Base-by-base conservation (phyloP, 495 filamentous ascomycete species). In the Usnea hakonensis region DNA sequence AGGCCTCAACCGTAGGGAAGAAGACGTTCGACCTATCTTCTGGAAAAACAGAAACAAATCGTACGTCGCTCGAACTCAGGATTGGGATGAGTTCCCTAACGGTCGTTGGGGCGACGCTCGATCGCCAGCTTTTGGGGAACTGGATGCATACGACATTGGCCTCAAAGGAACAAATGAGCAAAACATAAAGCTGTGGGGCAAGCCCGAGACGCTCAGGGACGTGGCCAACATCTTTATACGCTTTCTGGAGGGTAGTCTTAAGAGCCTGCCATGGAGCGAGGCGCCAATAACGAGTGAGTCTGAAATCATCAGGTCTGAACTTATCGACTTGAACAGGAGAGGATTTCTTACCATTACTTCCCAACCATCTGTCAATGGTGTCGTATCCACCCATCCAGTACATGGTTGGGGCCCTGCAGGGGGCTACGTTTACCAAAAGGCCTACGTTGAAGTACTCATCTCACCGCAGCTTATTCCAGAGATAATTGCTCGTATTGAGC, bases 1-100 rank as follows among this genome's bases (percentile, higher is more conserved):
- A 46, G 92, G 85, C 55, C 80, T 95, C 57, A 91, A 90, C 37
- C 87, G 95, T 30, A 82, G 92, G 63, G 86, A 86, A 33, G 95
- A 99, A 76, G 95, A 97, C 71, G 95, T 99, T 50, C 91, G 95
- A 50, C 95, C 95, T 8, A 95, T 99, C 69, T 99, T 97, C 82
- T 99, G 95, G 95, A 87, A 92, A 63, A 96, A 97, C 76, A 87
- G 95, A 30, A 93, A 97, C 70, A 89, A 91, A 59, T 95, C 91
- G 3, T 99, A 99, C 68, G 85, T 99, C 35, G 85, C 87, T 40
- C 90, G 95, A 57, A 99, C 95, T 6, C 91, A 97, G 71, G 92
- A 96, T 66, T 99, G 95, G 95, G 95, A 99, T 67, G 95, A 99
- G 71, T 99, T 96, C 69, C 95, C 95, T 50, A 99, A 99, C 78